Base-by-base conservation (phyloP, 352 stramenopile genomes). In the Phytophthora colocasiae region DNA sequence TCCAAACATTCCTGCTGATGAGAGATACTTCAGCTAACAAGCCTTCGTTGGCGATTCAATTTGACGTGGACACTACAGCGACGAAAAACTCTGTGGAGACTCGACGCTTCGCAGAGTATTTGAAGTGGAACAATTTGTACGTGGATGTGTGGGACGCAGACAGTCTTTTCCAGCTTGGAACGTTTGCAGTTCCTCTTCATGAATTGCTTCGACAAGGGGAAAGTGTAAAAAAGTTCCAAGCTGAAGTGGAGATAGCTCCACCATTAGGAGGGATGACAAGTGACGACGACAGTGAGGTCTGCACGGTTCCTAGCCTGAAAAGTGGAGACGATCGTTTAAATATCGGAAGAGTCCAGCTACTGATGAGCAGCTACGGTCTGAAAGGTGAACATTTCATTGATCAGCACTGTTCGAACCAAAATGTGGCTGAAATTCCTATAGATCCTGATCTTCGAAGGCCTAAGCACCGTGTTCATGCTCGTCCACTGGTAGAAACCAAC, bases 141-240 rank as follows among this genome's bases (percentile, higher is more conserved):
- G 86, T 98, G 17, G 92, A 98, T 46, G 87, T 98, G 2, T 98
- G 93, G 93, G 94, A 98, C 51, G 94, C 87, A 2, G 90, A 98
- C 22, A 96, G 85, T 56, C 71, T 98, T 41, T 92, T 98, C 55
- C 82, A 87, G 45, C 46, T 98, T 0, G 95, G 95, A 0, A 95
- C 90, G 7, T 85, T 91, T 29, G 73, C 77, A 0, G 71, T 98
- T 26, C 91, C 93, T 22, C 69, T 98, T 1, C 80, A 91, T n/a
- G 81, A 90, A 51, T 63, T 98, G 2, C 66, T 98, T 59, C 85
- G 95, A 1, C 95, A 98, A 81, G 91, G 96, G 6, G 81, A 78
- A n/a, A 79, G 75, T 1, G 77, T 96, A 9, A 93, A 94, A 60
- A 98, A 98, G 63, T 89, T 92, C 51, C 89, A 97, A 54, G 81